phyloP scores from a whole-genome alignment of 495 filamentous ascomycete species.

The Parathielavia hyrcaniae region DNA sequence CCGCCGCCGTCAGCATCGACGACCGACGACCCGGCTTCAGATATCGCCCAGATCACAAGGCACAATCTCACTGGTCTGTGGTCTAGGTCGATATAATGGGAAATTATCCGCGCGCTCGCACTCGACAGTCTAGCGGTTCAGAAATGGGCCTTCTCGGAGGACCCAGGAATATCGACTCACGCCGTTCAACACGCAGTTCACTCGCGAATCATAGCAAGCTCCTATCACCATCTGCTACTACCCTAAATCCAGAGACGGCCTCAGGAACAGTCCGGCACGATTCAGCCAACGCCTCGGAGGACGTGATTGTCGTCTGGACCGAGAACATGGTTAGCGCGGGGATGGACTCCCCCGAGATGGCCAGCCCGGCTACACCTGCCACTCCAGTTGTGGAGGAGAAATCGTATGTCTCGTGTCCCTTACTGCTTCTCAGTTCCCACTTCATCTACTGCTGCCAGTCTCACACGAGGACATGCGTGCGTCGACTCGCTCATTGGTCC shows the following conservation, averaged over 20 bases:
- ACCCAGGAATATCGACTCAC: constrained; percentile 21
- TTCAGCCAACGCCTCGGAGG: constrained; percentile 14
- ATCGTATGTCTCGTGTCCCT: constrained; percentile 4
- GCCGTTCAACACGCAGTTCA: constrained; percentile 20
- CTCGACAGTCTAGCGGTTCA: constrained; percentile 21
- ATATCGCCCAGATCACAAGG: constrained; percentile 12
- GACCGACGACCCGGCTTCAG: constrained; percentile 6
- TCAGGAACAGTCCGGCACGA: neutral
- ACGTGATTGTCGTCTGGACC: constrained; percentile 38
- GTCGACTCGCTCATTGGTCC: neutral
- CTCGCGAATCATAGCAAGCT: constrained; percentile 18
- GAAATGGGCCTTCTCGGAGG: constrained; percentile 22
- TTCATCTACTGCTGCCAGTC: neutral
- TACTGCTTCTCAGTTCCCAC: neutral
- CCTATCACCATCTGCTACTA: constrained; percentile 14
- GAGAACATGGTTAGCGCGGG: constrained; percentile 31
- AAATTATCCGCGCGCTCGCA: constrained; percentile 22
- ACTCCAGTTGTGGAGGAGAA: constrained; percentile 1
- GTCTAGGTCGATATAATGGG: constrained; percentile 26
- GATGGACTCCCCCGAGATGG: constrained; percentile 18
- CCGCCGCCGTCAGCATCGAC: constrained; percentile 21
- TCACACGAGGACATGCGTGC: neutral
- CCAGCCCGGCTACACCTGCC: constrained; percentile 3
- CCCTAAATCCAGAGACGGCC: neutral
- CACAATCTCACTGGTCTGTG: neutral